Evolutionary conservation across 2,329 filamentous ascomycete species (phyloP).

Genomic region (Penicillium aurantiogriseum): DNA sequence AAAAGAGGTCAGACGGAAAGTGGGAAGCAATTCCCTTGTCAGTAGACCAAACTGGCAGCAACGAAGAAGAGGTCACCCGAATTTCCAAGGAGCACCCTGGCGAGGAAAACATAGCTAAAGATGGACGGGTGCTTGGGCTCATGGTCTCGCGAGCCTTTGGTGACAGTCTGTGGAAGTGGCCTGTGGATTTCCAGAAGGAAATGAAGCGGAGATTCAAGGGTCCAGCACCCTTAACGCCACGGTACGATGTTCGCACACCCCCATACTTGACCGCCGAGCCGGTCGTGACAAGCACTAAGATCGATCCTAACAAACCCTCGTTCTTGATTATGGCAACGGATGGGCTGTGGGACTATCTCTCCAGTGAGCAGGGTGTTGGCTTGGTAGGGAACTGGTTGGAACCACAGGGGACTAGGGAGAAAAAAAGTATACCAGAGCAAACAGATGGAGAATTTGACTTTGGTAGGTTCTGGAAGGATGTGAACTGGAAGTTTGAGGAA

Average conservation of each 20-base stretch:
- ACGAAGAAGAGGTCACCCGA: constrained; percentile 56
- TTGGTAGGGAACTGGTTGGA: constrained; percentile 57
- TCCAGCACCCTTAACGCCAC: constrained; percentile 46
- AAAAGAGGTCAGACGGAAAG: constrained; percentile 31
- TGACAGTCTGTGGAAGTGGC: constrained; percentile 68
- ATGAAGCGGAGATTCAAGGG: constrained; percentile 34
- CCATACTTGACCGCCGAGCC: constrained; percentile 69
- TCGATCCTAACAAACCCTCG: constrained; percentile 49
- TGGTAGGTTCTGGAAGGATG: constrained; percentile 18
- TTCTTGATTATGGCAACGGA: constrained; percentile 68
- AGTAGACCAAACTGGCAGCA: constrained; percentile 65
- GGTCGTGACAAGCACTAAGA: constrained; percentile 57
- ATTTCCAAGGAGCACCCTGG: constrained; percentile 60
- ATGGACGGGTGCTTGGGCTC: constrained; percentile 61
- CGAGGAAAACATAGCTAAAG: constrained; percentile 57
- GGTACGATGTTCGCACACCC: constrained; percentile 47
- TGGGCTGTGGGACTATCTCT: constrained; percentile 64
- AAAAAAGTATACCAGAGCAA: constrained; percentile 29
- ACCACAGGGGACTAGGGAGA: constrained; percentile 35
- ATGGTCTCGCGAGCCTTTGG: constrained; percentile 67
- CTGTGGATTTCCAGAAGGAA: constrained; percentile 48
- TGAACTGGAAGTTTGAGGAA: constrained; percentile 35
- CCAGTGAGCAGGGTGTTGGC: constrained; percentile 57
- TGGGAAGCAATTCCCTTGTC: constrained; percentile 59
- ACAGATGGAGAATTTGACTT: constrained; percentile 23